Evolutionary conservation across 208 protist genomes (phyloP), one percentile per base, ranked within the genome.

Genomic region (Crithidia bombi): DNA sequence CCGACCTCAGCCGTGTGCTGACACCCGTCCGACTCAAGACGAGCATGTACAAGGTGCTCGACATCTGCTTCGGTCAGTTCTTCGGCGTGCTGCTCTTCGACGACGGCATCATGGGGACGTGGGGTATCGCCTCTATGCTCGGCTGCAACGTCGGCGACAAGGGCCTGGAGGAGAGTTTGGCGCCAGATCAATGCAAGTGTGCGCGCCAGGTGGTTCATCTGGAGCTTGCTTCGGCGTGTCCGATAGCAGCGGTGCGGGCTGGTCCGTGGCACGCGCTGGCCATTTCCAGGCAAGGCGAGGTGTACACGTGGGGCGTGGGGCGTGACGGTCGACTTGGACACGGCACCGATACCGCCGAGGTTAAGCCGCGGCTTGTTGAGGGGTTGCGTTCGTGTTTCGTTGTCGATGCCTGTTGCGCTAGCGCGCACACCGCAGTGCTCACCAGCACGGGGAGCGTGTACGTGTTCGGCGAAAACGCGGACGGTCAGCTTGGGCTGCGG

Each of bases 301-400:
- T 94, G 26, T 83, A 83, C 71, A 90, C 91, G 54, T 96, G 91
- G 89, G 91, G 91, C 30, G 36, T 68, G 0, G 85, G 86, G 26
- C 55, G 49, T 15, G 50, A 69, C 47, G 91, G 91, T 21, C 73
- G 85, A 12, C 82, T 96, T 3, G 91, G 91, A 12, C 86, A 93
- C 67, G 83, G 85, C 67, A 63, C 49, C 38, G 74, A 81, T 32
- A 21, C 12, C 12, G 65, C 79, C 39, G 75, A 83, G 62, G 64
- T 66, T 25, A 69, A 70, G 38, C 81, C 90, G 46, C 66, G 72
- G 3, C 55, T 78, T 28, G 86, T 96, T 14, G 81, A 86, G 44
- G 79, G 56, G 11, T 66, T 96, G 25, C 25, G 26, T 0, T 44
- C 57, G 11, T 68, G 69, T 61, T 65, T 79, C 46, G 78, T 87